These are phyloP conservation scores for Suillus sp. DNA, from an alignment of 768 basidiomycete genomes.

Conservation along the genomic window DNA sequence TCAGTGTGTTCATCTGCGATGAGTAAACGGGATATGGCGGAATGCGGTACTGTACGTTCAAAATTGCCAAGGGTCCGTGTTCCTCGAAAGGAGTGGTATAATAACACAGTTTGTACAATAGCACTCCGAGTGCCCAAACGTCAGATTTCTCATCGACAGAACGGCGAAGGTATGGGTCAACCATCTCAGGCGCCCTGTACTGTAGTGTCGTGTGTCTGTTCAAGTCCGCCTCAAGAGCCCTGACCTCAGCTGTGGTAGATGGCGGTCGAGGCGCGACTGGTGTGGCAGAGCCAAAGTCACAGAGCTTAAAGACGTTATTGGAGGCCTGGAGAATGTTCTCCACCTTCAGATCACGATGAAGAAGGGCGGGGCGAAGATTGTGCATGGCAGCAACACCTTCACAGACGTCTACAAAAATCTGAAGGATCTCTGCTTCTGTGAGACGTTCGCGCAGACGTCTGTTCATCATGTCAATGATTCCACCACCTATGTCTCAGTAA, in stretches of 20 bases:
- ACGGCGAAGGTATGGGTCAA: constrained; percentile 82
- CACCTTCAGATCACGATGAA: constrained; percentile 98
- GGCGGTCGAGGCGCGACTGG: constrained; percentile 72
- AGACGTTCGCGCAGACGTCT: constrained; percentile 90
- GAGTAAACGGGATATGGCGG: constrained; percentile 91
- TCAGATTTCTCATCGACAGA: constrained; percentile 94
- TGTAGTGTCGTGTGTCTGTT: constrained; percentile 96
- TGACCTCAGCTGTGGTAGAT: constrained; percentile 78
- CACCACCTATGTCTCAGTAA: constrained; percentile 64
- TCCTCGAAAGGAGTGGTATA: constrained; percentile 99
- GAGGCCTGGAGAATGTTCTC: constrained; percentile 96
- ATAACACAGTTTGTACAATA: constrained; percentile 98
- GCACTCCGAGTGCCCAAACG: constrained; percentile 96
- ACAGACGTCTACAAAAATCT: constrained; percentile 97
- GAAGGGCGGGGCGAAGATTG: constrained; percentile 81
- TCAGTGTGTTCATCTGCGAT: constrained; percentile 74
- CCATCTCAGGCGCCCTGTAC: constrained; percentile 99
- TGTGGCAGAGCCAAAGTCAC: constrained; percentile 95
- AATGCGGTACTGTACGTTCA: constrained; percentile 94
- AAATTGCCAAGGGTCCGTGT: constrained; percentile 92
- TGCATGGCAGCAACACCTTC: constrained; percentile 98
- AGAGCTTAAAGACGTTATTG: constrained; percentile 85
- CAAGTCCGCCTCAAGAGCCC: constrained; percentile 85
- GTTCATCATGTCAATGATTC: constrained; percentile 99
- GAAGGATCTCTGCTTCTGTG: constrained; percentile 94